phyloP scores from a whole-genome alignment of 2,329 filamentous ascomycete genomes.

The Trichophyton benhamiae region DNA sequence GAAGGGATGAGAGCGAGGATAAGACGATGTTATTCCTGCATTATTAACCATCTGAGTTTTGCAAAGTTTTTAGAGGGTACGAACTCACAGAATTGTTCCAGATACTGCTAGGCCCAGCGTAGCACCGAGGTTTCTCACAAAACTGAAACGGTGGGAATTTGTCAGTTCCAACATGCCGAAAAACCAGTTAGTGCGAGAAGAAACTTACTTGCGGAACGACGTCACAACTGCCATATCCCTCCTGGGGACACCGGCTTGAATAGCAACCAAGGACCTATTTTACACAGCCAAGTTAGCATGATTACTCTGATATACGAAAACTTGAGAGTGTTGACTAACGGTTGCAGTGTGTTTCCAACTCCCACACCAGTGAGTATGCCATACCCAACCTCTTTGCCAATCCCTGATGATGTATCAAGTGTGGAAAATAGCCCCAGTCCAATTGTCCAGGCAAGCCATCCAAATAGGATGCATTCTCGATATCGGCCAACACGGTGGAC shows the following conservation, averaged over 20 bases:
- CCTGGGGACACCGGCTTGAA: constrained; percentile 30
- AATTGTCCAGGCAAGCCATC: constrained; percentile 42
- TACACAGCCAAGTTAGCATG: not conserved
- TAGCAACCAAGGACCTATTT: constrained; percentile 22
- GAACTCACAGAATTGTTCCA: constrained; percentile 29
- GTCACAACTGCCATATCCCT: constrained; percentile 33
- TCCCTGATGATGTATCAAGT: constrained; percentile 35
- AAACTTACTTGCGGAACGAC: constrained; percentile 24
- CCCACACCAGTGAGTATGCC: constrained; percentile 41
- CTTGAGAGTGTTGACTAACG: constrained; percentile 16
- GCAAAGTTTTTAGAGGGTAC: not conserved
- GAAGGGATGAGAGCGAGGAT: constrained; percentile 18
- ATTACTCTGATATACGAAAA: not conserved
- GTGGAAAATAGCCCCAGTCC: constrained; percentile 44
- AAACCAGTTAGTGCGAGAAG: not conserved
- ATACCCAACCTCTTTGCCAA: constrained; percentile 46
- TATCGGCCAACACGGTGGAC: constrained; percentile 44
- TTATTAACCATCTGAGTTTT: not conserved
- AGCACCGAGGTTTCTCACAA: constrained; percentile 32
- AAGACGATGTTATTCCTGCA: constrained; percentile 20
- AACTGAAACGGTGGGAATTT: constrained; percentile 18
- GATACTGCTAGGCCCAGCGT: constrained; percentile 31
- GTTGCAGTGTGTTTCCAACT: constrained; percentile 42
- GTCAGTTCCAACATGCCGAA: not conserved
- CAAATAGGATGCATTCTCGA: constrained; percentile 43